Evolutionary conservation across 1,284 basidiomycete genomes (phyloP).

Genomic region (Tausonia pullulans): DNA sequence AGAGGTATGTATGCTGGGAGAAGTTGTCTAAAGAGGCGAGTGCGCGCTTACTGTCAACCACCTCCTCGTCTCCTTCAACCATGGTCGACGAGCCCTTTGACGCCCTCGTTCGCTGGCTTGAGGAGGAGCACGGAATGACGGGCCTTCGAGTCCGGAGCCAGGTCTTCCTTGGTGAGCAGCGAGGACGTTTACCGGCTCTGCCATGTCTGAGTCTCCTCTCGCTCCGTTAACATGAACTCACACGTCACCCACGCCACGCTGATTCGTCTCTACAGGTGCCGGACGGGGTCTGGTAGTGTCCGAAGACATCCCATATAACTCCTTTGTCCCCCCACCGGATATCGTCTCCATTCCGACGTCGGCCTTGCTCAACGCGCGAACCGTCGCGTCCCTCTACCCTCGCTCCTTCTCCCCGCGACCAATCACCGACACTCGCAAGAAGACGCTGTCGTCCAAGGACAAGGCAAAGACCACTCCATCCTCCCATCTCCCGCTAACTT

Average conservation of each 20-base stretch:
- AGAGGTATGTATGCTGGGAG: too few species aligned
- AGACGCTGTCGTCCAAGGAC: neutral
- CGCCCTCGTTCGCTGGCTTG: constrained; percentile 6
- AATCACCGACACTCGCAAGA: neutral
- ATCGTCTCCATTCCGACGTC: constrained; percentile 12
- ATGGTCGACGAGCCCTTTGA: too few species aligned
- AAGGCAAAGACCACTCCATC: too few species aligned
- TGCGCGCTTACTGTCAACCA: too few species aligned
- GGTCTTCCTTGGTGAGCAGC: constrained; percentile 5
- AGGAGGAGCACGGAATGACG: constrained; percentile 9
- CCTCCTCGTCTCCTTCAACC: too few species aligned
- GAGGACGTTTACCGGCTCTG: neutral
- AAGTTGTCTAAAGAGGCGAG: too few species aligned
- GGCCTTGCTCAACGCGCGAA: constrained; percentile 13
- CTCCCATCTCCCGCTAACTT: neutral
- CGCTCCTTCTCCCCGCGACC: neutral
- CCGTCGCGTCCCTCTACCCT: constrained; percentile 14
- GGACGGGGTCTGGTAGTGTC: constrained; percentile 9
- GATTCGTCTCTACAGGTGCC: constrained; percentile 1
- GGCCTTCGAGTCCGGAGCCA: neutral
- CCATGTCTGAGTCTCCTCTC: neutral
- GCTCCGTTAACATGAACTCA: neutral
- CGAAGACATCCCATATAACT: neutral
- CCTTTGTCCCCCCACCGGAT: constrained; percentile 5
- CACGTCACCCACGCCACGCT: neutral